Evolutionary conservation across 2,329 filamentous ascomycete species (phyloP).

Genomic region (Aspergillus melleus): DNA sequence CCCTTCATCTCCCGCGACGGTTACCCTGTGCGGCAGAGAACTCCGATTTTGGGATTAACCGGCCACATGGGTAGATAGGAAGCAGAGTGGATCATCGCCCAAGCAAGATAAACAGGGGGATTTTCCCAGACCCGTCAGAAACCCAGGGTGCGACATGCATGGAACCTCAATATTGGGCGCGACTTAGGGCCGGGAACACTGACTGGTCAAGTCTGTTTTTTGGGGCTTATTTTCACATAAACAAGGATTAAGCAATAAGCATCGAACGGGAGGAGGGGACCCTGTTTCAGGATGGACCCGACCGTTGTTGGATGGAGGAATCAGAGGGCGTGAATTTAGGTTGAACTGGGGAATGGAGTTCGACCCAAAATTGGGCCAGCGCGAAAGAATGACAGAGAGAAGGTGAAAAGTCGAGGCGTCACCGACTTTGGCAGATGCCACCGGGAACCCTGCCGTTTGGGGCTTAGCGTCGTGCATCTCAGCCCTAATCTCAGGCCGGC

Average conservation of each 20-base stretch:
- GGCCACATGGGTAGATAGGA: not conserved
- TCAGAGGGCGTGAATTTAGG: not conserved
- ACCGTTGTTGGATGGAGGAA: not conserved
- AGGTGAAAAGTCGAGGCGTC: no score
- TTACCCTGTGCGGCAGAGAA: not conserved
- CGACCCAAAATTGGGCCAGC: not conserved
- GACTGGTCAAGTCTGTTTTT: not conserved
- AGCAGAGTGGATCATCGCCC: not conserved
- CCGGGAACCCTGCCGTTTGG: no score
- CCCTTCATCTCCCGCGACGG: not conserved
- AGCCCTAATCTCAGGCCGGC: no score
- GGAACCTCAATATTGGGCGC: not conserved
- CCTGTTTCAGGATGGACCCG: not conserved
- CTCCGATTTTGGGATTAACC: not conserved
- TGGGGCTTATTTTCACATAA: not conserved
- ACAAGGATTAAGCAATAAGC: not conserved
- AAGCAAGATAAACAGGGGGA: not conserved
- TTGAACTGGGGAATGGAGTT: no score
- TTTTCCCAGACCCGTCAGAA: not conserved
- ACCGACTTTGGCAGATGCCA: no score
- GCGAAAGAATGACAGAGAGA: no score
- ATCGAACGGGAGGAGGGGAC: not conserved
- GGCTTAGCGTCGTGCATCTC: no score
- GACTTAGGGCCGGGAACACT: not conserved
- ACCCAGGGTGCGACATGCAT: not conserved